These are phyloP conservation scores for Blastocystis sp. DNA, from an alignment of 352 stramenopile genomes.

Conservation along the genomic window DNA sequence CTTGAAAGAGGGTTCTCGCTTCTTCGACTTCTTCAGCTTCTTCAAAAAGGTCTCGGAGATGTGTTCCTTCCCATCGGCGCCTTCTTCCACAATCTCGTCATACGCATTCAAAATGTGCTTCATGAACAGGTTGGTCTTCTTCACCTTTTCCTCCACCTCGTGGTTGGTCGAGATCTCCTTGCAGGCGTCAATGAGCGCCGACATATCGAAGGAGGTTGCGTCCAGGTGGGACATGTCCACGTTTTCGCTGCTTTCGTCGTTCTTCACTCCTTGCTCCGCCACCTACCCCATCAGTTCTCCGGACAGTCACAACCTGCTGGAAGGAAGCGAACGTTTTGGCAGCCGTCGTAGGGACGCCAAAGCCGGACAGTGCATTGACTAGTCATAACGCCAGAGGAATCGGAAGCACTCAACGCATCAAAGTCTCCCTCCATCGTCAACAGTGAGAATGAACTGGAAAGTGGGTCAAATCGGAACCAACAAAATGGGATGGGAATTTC, in stretches of 20 bases:
- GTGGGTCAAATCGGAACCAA: background rate
- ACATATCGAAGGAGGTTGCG: slow-evolving; percentile 53
- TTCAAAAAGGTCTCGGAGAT: slow-evolving; percentile 59
- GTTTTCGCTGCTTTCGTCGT: background rate
- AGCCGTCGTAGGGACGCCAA: background rate
- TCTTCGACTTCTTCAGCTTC: slow-evolving; percentile 61
- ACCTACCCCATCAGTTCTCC: background rate
- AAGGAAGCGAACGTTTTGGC: slow-evolving; percentile 51
- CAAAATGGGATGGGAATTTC: background rate
- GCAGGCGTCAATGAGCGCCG: slow-evolving; percentile 51
- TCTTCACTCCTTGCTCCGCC: background rate
- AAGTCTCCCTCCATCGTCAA: slow-evolving; percentile 39
- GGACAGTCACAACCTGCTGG: background rate
- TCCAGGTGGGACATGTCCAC: slow-evolving; percentile 44
- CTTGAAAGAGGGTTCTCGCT: slow-evolving; percentile 19
- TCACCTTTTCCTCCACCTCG: slow-evolving; percentile 56
- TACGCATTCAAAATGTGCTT: slow-evolving; percentile 44
- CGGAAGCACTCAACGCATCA: slow-evolving; percentile 8
- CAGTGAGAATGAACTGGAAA: background rate
- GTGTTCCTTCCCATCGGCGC: slow-evolving; percentile 11
- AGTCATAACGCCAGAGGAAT: background rate
- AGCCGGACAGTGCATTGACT: slow-evolving; percentile 41
- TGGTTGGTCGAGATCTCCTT: slow-evolving; percentile 33
- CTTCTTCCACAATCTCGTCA: slow-evolving; percentile 43
- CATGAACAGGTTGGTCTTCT: slow-evolving; percentile 57